Conservation (phyloP, 2,329 filamentous ascomycete genomes). For the Sarocladium strictum region DNA sequence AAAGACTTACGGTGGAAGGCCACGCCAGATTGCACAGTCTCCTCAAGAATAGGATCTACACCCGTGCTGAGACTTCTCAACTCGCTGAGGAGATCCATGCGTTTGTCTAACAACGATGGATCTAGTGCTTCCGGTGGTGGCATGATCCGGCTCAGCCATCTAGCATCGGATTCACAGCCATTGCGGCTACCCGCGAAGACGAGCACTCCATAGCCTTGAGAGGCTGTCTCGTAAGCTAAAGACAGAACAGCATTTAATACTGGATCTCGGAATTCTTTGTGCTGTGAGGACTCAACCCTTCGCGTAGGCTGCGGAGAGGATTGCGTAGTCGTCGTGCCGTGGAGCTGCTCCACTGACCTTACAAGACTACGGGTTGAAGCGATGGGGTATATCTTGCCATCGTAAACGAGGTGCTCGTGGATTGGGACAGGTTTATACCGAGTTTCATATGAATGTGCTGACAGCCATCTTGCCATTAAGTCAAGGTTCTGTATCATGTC, state of each 20-base stretch:
- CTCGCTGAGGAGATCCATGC: slow-evolving; percentile 60
- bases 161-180: slow-evolving; percentile 62
- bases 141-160: slow-evolving; percentile 61
- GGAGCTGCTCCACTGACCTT: slow-evolving; percentile 40
- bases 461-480: slow-evolving; percentile 63
- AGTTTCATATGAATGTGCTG: slow-evolving; percentile 66
- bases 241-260: slow-evolving; percentile 66
- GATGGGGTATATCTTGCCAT: slow-evolving; percentile 60
- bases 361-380: slow-evolving; percentile 49
- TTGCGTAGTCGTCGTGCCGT: slow-evolving; percentile 23
- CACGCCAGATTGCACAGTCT: slow-evolving; percentile 60
- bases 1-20: slow-evolving; percentile 61
- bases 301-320: slow-evolving; percentile 34
- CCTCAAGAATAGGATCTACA: slow-evolving; percentile 58
- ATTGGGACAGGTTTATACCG: slow-evolving; percentile 70
- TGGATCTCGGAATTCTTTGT: slow-evolving; percentile 58
- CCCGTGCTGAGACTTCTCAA: slow-evolving; percentile 60
- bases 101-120: slow-evolving; percentile 44
- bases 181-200: slow-evolving; percentile 68
- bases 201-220: slow-evolving; percentile 63
- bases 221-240: slow-evolving; percentile 61
- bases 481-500: slow-evolving; percentile 53
- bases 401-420: slow-evolving; percentile 67
- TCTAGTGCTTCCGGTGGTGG: slow-evolving; percentile 43
- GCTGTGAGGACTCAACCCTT: slow-evolving; percentile 47